Percentiles rank a stretch among this genome's conserved stretches.
Evolutionary conservation across 176 grass and related monocot species (phyloP).

Genomic region (bread wheat (Triticum aestivum)): DNA sequence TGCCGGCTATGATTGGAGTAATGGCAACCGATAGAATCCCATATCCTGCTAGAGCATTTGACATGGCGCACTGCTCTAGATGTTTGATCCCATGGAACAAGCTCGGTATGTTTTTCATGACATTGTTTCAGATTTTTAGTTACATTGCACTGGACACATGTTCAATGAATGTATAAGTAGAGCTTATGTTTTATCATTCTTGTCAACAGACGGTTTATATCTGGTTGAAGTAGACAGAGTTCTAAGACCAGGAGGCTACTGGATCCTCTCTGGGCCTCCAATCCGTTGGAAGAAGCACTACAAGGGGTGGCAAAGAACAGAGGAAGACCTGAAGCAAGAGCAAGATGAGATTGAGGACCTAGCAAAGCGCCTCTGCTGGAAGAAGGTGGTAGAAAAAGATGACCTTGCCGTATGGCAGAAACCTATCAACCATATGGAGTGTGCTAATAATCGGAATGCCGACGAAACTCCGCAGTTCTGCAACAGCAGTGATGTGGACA

Average conservation of each 20-base stretch:
- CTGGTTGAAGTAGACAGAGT: constrained; percentile 87
- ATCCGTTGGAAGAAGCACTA: constrained; percentile 77
- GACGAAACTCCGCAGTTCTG: constrained; percentile 56
- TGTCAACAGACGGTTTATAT: constrained; percentile 58
- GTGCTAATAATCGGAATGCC: constrained; percentile 39
- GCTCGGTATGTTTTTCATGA: constrained; percentile 39
- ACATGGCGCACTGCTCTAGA: constrained; percentile 91
- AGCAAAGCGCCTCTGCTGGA: constrained; percentile 73
- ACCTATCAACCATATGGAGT: constrained; percentile 73
- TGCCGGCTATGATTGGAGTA: constrained; percentile 86
- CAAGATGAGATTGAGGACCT: constrained; percentile 85
- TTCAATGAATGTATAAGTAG: not conserved
- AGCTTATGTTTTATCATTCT: not conserved
- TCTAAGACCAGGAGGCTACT: constrained; percentile 80
- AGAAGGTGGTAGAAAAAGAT: constrained; percentile 79
- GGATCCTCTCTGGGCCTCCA: constrained; percentile 88
- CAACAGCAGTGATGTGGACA: constrained; percentile 52
- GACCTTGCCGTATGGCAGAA: constrained; percentile 96
- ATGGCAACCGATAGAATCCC: constrained; percentile 66
- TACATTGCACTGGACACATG: not conserved
- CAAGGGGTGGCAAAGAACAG: constrained; percentile 83
- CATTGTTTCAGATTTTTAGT: not conserved
- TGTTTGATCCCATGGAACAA: constrained; percentile 93
- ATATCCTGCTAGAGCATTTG: constrained; percentile 82
- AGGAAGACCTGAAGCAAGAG: constrained; percentile 82